Base-by-base conservation (phyloP, 78 protist species). In the Carpediemonas membranifera region DNA sequence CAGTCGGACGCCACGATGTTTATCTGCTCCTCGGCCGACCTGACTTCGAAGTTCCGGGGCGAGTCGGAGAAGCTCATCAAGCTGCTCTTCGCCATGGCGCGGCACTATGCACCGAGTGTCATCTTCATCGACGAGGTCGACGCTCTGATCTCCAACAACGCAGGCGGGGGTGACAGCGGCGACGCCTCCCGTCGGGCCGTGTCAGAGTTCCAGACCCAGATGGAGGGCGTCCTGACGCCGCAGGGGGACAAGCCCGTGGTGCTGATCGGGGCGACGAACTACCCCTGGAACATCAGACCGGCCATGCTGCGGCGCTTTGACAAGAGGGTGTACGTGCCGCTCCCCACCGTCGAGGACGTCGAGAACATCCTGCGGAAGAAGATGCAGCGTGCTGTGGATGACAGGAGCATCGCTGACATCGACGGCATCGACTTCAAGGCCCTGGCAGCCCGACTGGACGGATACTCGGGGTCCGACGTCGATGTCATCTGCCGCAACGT, bases 121-220 rank as follows among this genome's bases (percentile, higher is more conserved):
- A 79, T 96, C 63, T 96, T 96, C 67, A 73, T 96, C 34, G 99
- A 96, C 62, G 99, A 96, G 69, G 82, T 96, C 21, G 99, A 96
- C 68, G 86, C 98, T 7, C 54, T 96, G 11, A 47, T 35, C 37
- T n/a, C n/a, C n/a, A n/a, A n/a, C n/a, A 66, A 2, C 2, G 2
- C 65, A 75, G 59, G 7, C 31, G 43, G 52, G 59, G 34, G 7
- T 18, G 76, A 36, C 18, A 39, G 52, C 34, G 50, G 39, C 13
- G 67, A 71, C 19, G 59, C 76, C 3, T 9, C 60, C n/a, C 43
- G 71, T 41, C 11, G 77, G 11, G 50, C 59, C 28, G 36, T 43
- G 59, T 9, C 55, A 24, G 68, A 72, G 62, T 11, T 72, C 35
- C 60, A 59, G 41, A 3, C 2, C 21, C 64, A 59, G 67, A 72